Evolutionary conservation across 2,329 filamentous ascomycete species (phyloP), one percentile per base, ranked within the genome.

Genomic region (Nemania sp.): DNA sequence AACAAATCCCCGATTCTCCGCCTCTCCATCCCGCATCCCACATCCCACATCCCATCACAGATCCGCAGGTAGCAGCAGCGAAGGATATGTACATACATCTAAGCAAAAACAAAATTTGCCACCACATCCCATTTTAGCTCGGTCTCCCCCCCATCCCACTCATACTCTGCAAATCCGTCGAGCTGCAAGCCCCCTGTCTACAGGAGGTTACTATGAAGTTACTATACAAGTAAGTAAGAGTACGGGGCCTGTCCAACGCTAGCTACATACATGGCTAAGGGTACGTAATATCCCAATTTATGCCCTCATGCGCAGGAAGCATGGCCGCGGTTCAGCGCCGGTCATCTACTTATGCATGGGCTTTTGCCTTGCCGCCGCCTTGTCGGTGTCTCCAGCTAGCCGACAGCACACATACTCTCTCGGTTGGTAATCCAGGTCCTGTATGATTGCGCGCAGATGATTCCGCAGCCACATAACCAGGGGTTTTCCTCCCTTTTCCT

Each of bases 281-380:
- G 38, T 41, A 41, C 38, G 15, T 41, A 41, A 41, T 49, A 35
- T 32, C 24, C 43, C 26, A 47, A 29, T 47, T 35, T 27, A 20
- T 18, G 18, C 5, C 10, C 41, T 47, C 29, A 32, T 24, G 54
- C 26, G 53, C 11, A 43, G 47, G 26, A 41, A 45, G 58, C 22
- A 52, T 43, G 54, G 61, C 15, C 5, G 18, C 38, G 38, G 38
- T 15, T 15, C 38, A 41, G 38, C 38, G 15, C 24, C 60, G 15
- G 29, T 26, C 10, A 53, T n/a, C n/a, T n/a, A n/a, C n/a, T n/a
- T n/a, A n/a, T 56, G 63, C 51, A 61, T 11, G 56, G 13, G 11
- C 45, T 56, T 60, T 56, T 66, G 56, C 56, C 56, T 66, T 27
- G 8, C 15, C 57, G 18, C 22, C 51, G 47, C 32, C 47, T 13